phyloP scores from a whole-genome alignment of 257 asterid species.

The Handroanthus guayacan region DNA sequence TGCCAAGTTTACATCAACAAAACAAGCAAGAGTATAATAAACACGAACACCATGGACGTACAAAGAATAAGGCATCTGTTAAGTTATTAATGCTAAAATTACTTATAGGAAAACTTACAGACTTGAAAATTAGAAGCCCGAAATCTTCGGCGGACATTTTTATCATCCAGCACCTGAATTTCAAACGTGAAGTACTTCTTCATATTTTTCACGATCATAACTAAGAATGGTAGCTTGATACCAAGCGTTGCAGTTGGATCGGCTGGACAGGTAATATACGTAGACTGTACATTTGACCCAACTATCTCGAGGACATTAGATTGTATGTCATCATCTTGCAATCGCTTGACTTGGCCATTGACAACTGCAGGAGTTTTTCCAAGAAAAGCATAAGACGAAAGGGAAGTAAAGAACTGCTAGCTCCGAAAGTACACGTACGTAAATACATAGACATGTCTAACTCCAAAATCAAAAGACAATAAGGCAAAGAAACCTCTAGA shows the following conservation, averaged over 20 bases:
- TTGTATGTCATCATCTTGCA: slow-evolving; percentile 95
- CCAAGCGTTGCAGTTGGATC: slow-evolving; percentile 97
- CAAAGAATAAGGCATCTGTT: slow-evolving; percentile 5
- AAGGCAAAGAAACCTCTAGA: too few relatives aligned
- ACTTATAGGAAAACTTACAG: slow-evolving; percentile 72
- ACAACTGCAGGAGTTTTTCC: slow-evolving; percentile 62
- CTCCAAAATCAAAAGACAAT: neutral
- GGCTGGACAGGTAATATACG: slow-evolving; percentile 94
- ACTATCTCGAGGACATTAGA: slow-evolving; percentile 84
- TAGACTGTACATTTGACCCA: slow-evolving; percentile 87
- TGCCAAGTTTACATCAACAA: slow-evolving; percentile 18
- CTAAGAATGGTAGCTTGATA: slow-evolving; percentile 92
- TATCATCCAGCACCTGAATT: slow-evolving; percentile 98
- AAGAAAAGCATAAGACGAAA: slow-evolving; percentile 16
- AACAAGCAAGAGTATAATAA: neutral
- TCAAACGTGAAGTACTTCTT: slow-evolving; percentile 96
- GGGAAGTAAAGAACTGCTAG: slow-evolving; percentile 1
- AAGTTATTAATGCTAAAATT: slow-evolving; percentile 29
- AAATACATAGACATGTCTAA: neutral
- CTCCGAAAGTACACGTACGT: neutral
- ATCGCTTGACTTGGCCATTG: slow-evolving; percentile 81
- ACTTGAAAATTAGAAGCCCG: slow-evolving; percentile 99
- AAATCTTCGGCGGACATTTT: slow-evolving; percentile 92
- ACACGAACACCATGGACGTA: neutral
- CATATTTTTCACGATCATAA: slow-evolving; percentile 83